These are phyloP conservation scores for Acacia pycnantha DNA, from an alignment of 331 rosid species.

Conservation along the genomic window DNA sequence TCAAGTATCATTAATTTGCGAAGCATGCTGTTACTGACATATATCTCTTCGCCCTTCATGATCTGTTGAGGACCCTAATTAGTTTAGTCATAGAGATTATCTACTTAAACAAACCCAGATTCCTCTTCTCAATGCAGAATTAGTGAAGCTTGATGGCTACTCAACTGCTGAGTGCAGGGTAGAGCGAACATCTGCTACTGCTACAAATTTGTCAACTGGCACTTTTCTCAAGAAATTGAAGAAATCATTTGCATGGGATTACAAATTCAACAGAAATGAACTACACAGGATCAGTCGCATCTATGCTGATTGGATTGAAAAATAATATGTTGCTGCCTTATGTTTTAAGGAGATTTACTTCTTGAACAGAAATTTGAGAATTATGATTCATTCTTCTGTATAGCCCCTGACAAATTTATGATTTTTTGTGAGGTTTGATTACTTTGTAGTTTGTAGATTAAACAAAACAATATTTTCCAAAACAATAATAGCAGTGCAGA, in stretches of 20 bases:
- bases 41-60: background rate
- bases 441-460: background rate
- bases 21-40: background rate
- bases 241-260: conserved; percentile 1
- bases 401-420: background rate
- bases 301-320: conserved; percentile 60
- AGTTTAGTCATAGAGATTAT: background rate
- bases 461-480: background rate
- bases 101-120: background rate
- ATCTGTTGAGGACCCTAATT: background rate
- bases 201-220: conserved; percentile 22
- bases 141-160: conserved; percentile 13
- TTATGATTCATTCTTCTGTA: conserved; percentile 11
- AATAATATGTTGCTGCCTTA: background rate
- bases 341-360: conserved; percentile 6
- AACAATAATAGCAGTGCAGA: background rate
- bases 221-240: background rate
- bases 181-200: conserved; percentile 6
- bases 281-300: conserved; percentile 36
- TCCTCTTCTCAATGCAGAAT: conserved; percentile 23
- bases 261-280: conserved; percentile 17
- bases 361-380: background rate
- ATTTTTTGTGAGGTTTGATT: background rate
- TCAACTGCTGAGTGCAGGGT: conserved; percentile 5
- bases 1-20: background rate